phyloP scores from a whole-genome alignment of 352 stramenopile species.

The Peronospora destructor region DNA sequence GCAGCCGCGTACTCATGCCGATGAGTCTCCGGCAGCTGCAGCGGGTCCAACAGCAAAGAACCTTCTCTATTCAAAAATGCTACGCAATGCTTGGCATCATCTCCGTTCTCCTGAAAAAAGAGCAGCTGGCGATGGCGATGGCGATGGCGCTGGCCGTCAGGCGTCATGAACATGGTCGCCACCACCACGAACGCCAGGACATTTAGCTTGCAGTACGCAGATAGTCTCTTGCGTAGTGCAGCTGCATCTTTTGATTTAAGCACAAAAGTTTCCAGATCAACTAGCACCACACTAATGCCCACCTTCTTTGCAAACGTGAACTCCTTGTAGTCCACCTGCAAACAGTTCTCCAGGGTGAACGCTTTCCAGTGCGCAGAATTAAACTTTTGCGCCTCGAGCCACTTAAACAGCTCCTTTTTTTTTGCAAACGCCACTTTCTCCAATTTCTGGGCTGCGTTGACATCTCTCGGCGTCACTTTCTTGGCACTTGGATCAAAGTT shows the following conservation, averaged over 20 bases:
- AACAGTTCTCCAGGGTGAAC: constrained; percentile 60
- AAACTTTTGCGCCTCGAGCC: constrained; percentile 66
- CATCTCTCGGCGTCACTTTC: constrained; percentile 67
- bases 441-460: constrained; percentile 33
- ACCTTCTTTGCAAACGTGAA: constrained; percentile 39
- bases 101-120: constrained; percentile 39
- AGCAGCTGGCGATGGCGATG: constrained; percentile 51
- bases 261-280: constrained; percentile 47
- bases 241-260: constrained; percentile 30
- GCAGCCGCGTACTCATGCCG: constrained; percentile 27
- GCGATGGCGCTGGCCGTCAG: constrained; percentile 30
- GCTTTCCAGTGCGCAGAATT: constrained; percentile 49
- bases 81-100: constrained; percentile 29
- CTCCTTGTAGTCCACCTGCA: constrained; percentile 80
- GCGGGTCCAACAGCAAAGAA: constrained; percentile 35
- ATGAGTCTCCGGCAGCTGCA: constrained; percentile 31
- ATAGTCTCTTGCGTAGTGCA: constrained; percentile 27
- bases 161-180: constrained; percentile 55
- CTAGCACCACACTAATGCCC: constrained; percentile 57
- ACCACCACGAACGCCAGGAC: constrained; percentile 55
- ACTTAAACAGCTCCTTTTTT: constrained; percentile 47
- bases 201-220: constrained; percentile 40
- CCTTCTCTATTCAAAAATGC: constrained; percentile 32
- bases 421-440: constrained; percentile 40
- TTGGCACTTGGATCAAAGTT: constrained; percentile 69